phyloP scores from a whole-genome alignment of 2,329 filamentous ascomycete species.

The Ophiobolus disseminans region DNA sequence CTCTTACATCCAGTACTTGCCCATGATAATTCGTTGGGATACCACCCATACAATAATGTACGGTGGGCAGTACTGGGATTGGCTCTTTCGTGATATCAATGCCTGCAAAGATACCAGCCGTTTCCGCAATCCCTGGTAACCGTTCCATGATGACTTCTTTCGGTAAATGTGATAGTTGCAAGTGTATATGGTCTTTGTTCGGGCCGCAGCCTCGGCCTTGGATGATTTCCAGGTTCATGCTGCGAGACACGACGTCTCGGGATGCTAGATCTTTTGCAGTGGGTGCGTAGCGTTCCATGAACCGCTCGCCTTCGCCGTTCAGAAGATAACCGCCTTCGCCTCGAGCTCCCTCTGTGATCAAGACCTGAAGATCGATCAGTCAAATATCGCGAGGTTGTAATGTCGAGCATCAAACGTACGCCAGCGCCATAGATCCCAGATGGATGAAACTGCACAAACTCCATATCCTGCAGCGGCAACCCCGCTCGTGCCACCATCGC shows the following conservation, averaged over 20 bases:
- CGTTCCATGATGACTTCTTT: conserved; percentile 56
- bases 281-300: conserved; percentile 61
- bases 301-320: conserved; percentile 58
- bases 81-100: conserved; percentile 59
- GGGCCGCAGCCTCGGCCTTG: conserved; percentile 55
- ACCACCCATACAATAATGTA: conserved; percentile 61
- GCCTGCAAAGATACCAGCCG: conserved; percentile 58
- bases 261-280: conserved; percentile 59
- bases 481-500: conserved; percentile 59
- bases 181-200: conserved; percentile 57
- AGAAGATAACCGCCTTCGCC: conserved; percentile 60
- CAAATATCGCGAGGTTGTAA: neutral
- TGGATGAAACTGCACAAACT: conserved; percentile 61
- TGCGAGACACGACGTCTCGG: conserved; percentile 56
- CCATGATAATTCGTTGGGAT: conserved; percentile 60
- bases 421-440: conserved; percentile 60
- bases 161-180: conserved; percentile 58
- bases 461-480: conserved; percentile 59
- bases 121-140: conserved; percentile 59
- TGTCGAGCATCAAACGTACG: conserved; percentile 28
- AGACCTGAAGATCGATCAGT: conserved; percentile 24
- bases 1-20: conserved; percentile 52
- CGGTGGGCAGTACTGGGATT: conserved; percentile 60
- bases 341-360: conserved; percentile 59
- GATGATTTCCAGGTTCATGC: conserved; percentile 59